Evolutionary conservation across 176 grass and related monocot species (phyloP).

Genomic region (Triticum aestivum): DNA sequence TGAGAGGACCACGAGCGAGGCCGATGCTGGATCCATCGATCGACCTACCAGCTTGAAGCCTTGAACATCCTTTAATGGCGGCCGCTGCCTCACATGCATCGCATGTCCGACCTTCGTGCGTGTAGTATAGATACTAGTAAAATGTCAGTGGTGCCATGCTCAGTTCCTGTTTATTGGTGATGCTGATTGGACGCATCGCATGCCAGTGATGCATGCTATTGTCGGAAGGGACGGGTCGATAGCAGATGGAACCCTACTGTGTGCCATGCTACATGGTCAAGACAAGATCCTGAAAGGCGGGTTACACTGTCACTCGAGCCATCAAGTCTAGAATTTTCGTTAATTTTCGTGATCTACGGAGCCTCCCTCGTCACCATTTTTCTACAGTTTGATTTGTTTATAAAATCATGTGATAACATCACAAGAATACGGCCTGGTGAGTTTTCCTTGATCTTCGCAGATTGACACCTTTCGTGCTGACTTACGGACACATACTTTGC

Average conservation of each 20-base stretch:
- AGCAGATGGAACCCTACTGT: neutral
- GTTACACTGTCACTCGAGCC: neutral
- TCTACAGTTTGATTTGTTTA: no score
- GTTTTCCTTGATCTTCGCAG: no score
- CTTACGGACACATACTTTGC: neutral
- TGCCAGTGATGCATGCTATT: neutral
- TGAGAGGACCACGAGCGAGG: constrained; percentile 35
- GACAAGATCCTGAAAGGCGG: constrained; percentile 7
- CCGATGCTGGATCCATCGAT: neutral
- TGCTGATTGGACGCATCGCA: neutral
- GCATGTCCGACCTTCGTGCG: constrained; percentile 6
- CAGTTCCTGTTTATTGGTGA: neutral
- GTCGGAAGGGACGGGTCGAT: neutral
- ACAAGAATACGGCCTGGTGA: no score
- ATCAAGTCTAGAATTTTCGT: neutral
- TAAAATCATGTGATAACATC: no score
- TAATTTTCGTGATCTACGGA: no score
- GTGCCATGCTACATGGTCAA: neutral
- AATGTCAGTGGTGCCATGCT: neutral
- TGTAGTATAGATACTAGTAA: neutral
- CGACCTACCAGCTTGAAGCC: constrained; percentile 13
- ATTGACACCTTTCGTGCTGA: no score
- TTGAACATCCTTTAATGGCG: constrained; percentile 38
- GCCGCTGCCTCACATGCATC: constrained; percentile 17
- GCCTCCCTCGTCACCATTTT: no score